Percentiles rank a stretch among this genome's conserved stretches.
Evolutionary conservation across 1,284 basidiomycete genomes (phyloP).

Genomic region (Boletus semigastroideus): DNA sequence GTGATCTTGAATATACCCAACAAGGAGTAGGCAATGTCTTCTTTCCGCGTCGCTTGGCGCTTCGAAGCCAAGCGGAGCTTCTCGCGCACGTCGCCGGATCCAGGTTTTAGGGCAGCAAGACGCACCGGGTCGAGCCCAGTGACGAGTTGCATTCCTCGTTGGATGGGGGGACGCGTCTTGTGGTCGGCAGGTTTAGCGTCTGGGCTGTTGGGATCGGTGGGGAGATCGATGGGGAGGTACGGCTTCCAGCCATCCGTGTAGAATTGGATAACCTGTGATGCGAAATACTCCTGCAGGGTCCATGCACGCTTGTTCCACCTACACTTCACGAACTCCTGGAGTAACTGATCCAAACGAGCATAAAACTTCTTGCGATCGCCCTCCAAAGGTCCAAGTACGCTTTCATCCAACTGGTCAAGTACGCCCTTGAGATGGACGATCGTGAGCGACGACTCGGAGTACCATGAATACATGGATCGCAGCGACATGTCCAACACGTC

Average conservation of each 20-base stretch:
- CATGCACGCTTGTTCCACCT: slow-evolving; percentile 10
- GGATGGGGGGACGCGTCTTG: not conserved
- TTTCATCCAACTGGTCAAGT: not conserved
- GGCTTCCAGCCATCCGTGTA: slow-evolving; percentile 8
- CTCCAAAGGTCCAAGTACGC: not conserved
- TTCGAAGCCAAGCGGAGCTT: slow-evolving; percentile 7
- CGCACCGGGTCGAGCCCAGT: not conserved
- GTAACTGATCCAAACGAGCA: not conserved
- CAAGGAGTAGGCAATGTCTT: slow-evolving; percentile 7
- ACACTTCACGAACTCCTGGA: slow-evolving; percentile 1
- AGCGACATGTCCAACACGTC: not conserved
- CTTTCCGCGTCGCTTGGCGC: not conserved
- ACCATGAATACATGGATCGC: slow-evolving; percentile 9
- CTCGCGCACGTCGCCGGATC: not conserved
- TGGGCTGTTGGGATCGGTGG: not conserved
- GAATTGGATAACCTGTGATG: slow-evolving; percentile 4
- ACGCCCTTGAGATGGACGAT: slow-evolving; percentile 8
- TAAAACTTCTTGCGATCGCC: not conserved
- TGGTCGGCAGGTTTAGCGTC: not conserved
- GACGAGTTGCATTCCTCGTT: slow-evolving; percentile 4
- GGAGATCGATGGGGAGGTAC: slow-evolving; percentile 3
- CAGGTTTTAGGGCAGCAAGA: slow-evolving; percentile 3
- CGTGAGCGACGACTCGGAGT: slow-evolving; percentile 6
- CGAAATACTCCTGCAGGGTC: slow-evolving; percentile 9
- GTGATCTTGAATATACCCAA: slow-evolving; percentile 9